Evolutionary conservation across 148 eudicot species (phyloP).

Genomic region (Silene conica): DNA sequence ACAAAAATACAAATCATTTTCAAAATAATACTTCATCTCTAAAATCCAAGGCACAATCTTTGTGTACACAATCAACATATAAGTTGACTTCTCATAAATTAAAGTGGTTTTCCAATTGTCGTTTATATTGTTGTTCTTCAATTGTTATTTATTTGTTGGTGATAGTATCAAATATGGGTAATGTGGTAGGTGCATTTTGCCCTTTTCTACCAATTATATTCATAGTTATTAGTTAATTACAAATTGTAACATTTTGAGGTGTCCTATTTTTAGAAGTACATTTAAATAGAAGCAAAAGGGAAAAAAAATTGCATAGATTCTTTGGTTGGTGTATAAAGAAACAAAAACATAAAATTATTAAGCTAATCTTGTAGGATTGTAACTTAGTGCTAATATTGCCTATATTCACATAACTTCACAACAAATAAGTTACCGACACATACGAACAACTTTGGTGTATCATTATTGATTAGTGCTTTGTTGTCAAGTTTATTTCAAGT

Average conservation of each 20-base stretch:
- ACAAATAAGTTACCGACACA: too few species aligned
- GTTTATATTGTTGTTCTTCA: neutral
- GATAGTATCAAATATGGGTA: neutral
- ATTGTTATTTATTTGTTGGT: neutral
- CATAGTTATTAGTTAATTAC: neutral
- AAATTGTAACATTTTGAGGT: neutral
- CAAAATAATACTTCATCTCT: neutral
- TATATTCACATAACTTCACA: neutral
- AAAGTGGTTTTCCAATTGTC: too few species aligned
- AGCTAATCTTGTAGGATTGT: too few species aligned
- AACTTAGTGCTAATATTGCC: neutral
- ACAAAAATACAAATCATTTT: neutral
- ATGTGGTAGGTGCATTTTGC: neutral
- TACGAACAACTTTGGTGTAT: too few species aligned
- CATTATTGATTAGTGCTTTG: too few species aligned
- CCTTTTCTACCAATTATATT: neutral
- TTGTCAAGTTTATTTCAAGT: too few species aligned
- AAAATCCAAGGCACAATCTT: too few species aligned
- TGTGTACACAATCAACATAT: too few species aligned
- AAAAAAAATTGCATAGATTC: neutral
- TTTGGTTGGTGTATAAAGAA: neutral
- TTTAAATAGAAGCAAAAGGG: too few species aligned
- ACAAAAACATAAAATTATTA: conserved; percentile 1
- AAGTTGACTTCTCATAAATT: too few species aligned
- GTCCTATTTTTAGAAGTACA: neutral